Evolutionary conservation across 2,329 filamentous ascomycete species (phyloP).

Genomic region (Fusarium pilosicola): DNA sequence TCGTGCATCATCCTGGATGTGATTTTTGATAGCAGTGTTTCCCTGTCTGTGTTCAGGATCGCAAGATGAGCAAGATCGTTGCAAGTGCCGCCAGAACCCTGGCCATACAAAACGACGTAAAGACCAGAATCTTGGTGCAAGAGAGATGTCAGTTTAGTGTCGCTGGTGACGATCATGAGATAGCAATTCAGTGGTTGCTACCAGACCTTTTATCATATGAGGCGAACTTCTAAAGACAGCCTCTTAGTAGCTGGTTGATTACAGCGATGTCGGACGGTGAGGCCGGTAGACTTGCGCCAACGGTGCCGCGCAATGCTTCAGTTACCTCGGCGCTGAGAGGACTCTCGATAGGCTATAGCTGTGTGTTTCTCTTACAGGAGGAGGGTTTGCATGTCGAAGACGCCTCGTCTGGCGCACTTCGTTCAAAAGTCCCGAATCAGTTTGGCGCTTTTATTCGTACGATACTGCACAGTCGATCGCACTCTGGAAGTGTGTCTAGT

Average conservation of each 20-base stretch:
- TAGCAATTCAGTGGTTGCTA: constrained; percentile 21
- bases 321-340: constrained; percentile 24
- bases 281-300: constrained; percentile 34
- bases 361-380: constrained; percentile 24
- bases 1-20: constrained; percentile 42
- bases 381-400: constrained; percentile 35
- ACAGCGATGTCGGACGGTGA: constrained; percentile 43
- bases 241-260: constrained; percentile 6
- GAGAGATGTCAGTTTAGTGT: constrained; percentile 14
- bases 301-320: constrained; percentile 29
- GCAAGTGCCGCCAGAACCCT: constrained; percentile 39
- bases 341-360: constrained; percentile 18
- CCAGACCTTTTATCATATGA: constrained; percentile 19
- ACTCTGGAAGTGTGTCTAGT: constrained; percentile 14
- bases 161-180: constrained; percentile 16
- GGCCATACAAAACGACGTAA: background rate
- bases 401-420: constrained; percentile 31
- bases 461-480: constrained; percentile 22
- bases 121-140: constrained; percentile 2
- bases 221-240: constrained; percentile 1
- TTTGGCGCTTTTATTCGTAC: constrained; percentile 16
- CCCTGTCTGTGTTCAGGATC: constrained; percentile 37
- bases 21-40: constrained; percentile 37
- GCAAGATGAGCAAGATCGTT: constrained; percentile 41
- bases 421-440: constrained; percentile 16